Conservation (phyloP, 306 rosid species). For the Pyrus pyrifolia region DNA sequence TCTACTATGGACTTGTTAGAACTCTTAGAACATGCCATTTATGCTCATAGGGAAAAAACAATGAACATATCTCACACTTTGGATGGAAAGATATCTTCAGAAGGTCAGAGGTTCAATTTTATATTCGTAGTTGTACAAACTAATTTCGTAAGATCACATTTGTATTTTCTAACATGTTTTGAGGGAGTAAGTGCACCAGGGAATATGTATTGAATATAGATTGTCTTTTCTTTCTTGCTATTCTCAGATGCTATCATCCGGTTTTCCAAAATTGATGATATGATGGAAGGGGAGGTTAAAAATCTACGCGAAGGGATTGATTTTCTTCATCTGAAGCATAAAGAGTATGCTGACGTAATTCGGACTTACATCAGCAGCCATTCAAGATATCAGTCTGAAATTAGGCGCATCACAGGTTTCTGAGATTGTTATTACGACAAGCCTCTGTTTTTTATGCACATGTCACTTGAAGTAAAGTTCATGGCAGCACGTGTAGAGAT, state of each 20-base stretch:
- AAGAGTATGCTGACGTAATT: slow-evolving; percentile 50
- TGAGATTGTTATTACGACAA: slow-evolving; percentile 8
- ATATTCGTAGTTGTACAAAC: slow-evolving; percentile 1
- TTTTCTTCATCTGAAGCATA: slow-evolving; percentile 59
- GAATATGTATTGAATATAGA: slow-evolving; percentile 11
- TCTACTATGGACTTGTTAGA: slow-evolving; percentile 53
- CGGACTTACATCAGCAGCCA: slow-evolving; percentile 36
- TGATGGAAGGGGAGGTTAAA: slow-evolving; percentile 67
- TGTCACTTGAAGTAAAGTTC: neutral
- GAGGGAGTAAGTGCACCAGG: slow-evolving; percentile 14
- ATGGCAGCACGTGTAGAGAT: neutral
- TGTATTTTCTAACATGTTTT: slow-evolving; percentile 4
- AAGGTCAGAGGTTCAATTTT: slow-evolving; percentile 53
- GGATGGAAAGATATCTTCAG: slow-evolving; percentile 44
- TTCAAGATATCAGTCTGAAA: slow-evolving; percentile 49
- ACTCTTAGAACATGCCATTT: slow-evolving; percentile 43
- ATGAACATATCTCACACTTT: slow-evolving; percentile 36
- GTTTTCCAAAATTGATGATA: slow-evolving; percentile 71
- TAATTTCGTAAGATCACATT: slow-evolving; percentile 3
- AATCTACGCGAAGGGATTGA: slow-evolving; percentile 46
- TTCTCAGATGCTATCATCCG: slow-evolving; percentile 59
- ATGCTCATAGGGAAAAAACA: slow-evolving; percentile 43
- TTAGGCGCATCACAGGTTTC: slow-evolving; percentile 62
- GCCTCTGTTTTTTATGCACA: neutral
- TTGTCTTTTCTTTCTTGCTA: slow-evolving; percentile 27